Base-by-base conservation (phyloP, 2,329 filamentous ascomycete genomes). In the Gliomastix tumulicola region DNA sequence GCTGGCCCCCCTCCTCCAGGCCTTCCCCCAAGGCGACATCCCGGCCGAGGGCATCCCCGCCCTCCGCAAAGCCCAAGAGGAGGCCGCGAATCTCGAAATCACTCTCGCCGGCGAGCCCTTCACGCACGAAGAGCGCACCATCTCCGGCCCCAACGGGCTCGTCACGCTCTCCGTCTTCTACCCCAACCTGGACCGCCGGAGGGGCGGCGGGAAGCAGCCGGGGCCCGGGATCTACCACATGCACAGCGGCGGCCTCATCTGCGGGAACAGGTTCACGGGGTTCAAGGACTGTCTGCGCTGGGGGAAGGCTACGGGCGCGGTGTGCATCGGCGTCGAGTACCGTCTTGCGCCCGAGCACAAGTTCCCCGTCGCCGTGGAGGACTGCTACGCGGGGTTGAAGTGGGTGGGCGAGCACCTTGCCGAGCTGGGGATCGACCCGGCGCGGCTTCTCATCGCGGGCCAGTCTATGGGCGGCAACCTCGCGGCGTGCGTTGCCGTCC, bases 381-480 rank as follows among this genome's bases (percentile, higher is more conserved):
- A 55, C 37, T 46, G 44, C 41, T 54, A 48, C 34, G 48, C 50
- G 4, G 47, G 45, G 1, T 35, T 69, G 16, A 21, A 48, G 6
- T 69, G 60, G 56, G 40, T 68, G 4, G 40, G 49, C 31, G 35
- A 51, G 18, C 51, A 70, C 39, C 56, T 62, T 4, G 40, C 30
- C 1, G 51, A 62, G 17, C 53, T 71, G n/a, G 54, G 52, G 5
- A 50, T 71, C 39, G 63, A 71, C 43, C 49, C 53, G 1, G 41
- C 42, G 1, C 53, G 56, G 8, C 56, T 72, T 36, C 56, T 57
- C 13, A 43, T 69, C 30, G 55, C 58, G 35, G 68, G 66, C 5
- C 57, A 61, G 30, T 65, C 59, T 21, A 67, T 60, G 0, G 68
- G 68, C 3, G 67, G 57, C 12, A 59, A 56, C 3, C 46, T 70